Evolutionary conservation across 805 yeast genomes (phyloP).

Genomic region (Cyberlindnera amylophila): DNA sequence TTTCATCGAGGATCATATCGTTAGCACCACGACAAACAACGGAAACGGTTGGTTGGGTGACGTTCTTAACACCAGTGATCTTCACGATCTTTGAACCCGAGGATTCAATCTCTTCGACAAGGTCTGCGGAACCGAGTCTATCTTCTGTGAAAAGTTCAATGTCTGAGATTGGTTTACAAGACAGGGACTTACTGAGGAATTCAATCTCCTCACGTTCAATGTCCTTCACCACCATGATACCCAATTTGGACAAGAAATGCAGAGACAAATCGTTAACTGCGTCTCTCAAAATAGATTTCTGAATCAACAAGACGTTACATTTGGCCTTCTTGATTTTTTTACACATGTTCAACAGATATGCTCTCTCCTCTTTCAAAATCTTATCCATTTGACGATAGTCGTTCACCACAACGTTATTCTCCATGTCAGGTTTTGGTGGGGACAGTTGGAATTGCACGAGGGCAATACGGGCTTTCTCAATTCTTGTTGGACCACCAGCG

Average conservation of each 20-base stretch:
- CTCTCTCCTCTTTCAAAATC: slow-evolving; percentile 95
- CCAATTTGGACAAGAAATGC: slow-evolving; percentile 89
- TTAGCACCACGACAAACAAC: slow-evolving; percentile 95
- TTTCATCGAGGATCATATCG: slow-evolving; percentile 83
- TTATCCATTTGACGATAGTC: slow-evolving; percentile 99
- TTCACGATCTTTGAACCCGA: slow-evolving; percentile 68
- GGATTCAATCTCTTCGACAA: slow-evolving; percentile 67
- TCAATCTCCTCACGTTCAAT: slow-evolving; percentile 98
- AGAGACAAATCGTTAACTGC: slow-evolving; percentile 84
- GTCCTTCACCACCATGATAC: slow-evolving; percentile 91
- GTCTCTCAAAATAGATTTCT: slow-evolving; percentile 91
- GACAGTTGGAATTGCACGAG: slow-evolving; percentile 82
- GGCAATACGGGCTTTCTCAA: slow-evolving; percentile 94
- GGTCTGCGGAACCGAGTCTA: slow-evolving; percentile 86
- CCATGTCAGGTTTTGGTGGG: slow-evolving; percentile 93
- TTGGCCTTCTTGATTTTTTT: slow-evolving; percentile 95
- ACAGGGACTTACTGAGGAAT: slow-evolving; percentile 74
- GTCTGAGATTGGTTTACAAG: slow-evolving; percentile 96
- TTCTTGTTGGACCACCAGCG: slow-evolving; percentile 93
- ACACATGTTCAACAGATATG: slow-evolving; percentile 89
- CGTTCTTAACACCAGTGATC: slow-evolving; percentile 75
- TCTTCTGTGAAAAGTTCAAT: slow-evolving; percentile 90
- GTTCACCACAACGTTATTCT: slow-evolving; percentile 93
- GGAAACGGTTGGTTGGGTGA: slow-evolving; percentile 80
- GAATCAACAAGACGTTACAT: slow-evolving; percentile 83